Conservation (phyloP, 2,329 filamentous ascomycete species). For the Arthrobotrys conoides region DNA sequence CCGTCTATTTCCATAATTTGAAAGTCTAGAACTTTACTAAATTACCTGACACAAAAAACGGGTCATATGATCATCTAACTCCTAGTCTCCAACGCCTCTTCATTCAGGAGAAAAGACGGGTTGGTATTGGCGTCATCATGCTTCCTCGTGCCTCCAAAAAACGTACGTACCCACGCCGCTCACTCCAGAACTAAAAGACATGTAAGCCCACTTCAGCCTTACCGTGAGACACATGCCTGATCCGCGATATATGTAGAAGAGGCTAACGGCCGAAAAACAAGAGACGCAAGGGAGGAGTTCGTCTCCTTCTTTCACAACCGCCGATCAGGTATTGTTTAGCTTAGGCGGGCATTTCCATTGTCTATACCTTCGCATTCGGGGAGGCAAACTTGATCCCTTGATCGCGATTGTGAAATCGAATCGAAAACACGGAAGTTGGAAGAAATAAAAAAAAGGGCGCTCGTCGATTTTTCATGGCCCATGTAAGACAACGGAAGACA, state of each 20-base stretch:
- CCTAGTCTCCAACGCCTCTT: background rate
- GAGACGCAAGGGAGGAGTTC: slow-evolving; percentile 26
- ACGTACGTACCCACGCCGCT: background rate
- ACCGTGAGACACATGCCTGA: slow-evolving; percentile 13
- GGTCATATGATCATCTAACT: slow-evolving; percentile 8
- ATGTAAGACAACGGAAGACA: slow-evolving; percentile 29
- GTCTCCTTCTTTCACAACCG: slow-evolving; percentile 30
- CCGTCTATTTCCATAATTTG: slow-evolving; percentile 10
- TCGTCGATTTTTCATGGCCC: background rate
- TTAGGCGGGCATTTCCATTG: slow-evolving; percentile 1
- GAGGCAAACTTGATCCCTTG: slow-evolving; percentile 20
- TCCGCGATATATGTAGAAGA: background rate
- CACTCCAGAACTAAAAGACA: slow-evolving; percentile 13
- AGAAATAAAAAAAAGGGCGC: slow-evolving; percentile 1
- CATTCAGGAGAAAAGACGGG: slow-evolving; percentile 12
- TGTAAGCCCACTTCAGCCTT: slow-evolving; percentile 35
- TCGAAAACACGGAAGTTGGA: slow-evolving; percentile 4
- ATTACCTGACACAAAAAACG: background rate
- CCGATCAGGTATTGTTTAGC: slow-evolving; percentile 10
- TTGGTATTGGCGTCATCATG: slow-evolving; percentile 30
- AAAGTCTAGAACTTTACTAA: slow-evolving; percentile 11
- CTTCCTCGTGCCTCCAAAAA: slow-evolving; percentile 21
- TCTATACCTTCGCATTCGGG: background rate
- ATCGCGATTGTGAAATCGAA: slow-evolving; percentile 15
- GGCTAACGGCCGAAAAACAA: background rate